Percentiles rank a stretch among this genome's conserved stretches.
phyloP scores from a whole-genome alignment of 2,329 filamentous ascomycete genomes.

The Aspergillus ruber region DNA sequence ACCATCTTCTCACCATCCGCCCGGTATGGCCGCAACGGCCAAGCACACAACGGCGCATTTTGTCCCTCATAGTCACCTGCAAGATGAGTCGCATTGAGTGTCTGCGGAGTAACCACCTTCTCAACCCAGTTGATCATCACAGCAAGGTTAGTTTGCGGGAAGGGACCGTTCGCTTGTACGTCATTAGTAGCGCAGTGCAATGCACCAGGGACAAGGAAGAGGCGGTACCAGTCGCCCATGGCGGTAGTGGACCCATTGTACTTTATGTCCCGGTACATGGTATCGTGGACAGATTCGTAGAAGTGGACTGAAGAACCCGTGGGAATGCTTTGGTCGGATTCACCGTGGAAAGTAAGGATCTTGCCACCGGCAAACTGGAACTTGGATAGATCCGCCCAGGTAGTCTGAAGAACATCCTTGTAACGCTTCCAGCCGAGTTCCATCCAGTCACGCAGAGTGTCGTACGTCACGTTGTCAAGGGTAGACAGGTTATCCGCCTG shows the following conservation, averaged over 20 bases:
- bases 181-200: constrained; percentile 43
- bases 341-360: constrained; percentile 54
- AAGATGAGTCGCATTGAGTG: not conserved
- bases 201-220: constrained; percentile 49
- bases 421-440: constrained; percentile 44
- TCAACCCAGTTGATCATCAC: not conserved
- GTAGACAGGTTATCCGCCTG: constrained; percentile 3
- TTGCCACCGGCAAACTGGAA: constrained; percentile 43
- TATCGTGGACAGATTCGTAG: constrained; percentile 45
- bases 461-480: constrained; percentile 49
- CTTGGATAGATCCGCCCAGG: constrained; percentile 15
- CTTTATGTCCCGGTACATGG: constrained; percentile 35
- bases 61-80: not conserved
- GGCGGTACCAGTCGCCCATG: constrained; percentile 46
- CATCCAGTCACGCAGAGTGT: constrained; percentile 54
- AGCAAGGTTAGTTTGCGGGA: constrained; percentile 12
- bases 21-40: not conserved
- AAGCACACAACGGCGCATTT: not conserved
- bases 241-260: constrained; percentile 36
- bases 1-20: not conserved
- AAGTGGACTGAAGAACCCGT: constrained; percentile 51
- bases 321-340: constrained; percentile 49
- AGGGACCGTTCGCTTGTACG: constrained; percentile 34
- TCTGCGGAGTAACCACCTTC: not conserved
- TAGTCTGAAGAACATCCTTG: constrained; percentile 49